phyloP scores from a whole-genome alignment of 768 basidiomycete species.

The Gymnopilus junonius region DNA sequence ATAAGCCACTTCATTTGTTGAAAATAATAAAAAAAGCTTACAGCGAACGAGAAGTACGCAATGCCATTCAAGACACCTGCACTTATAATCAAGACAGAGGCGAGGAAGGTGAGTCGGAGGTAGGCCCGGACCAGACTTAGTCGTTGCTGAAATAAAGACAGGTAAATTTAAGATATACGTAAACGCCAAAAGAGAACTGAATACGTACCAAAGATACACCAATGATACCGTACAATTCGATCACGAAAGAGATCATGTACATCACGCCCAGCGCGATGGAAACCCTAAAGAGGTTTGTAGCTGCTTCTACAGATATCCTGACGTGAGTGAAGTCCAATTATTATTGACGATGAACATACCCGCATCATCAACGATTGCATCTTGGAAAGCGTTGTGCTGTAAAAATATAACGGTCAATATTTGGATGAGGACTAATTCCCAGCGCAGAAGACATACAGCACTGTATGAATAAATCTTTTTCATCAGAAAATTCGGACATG shows the following conservation, averaged over 20 bases:
- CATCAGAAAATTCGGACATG: background rate
- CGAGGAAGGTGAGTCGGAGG: slow-evolving; percentile 37
- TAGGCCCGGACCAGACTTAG: slow-evolving; percentile 31
- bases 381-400: slow-evolving; percentile 40
- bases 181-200: background rate
- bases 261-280: slow-evolving; percentile 44
- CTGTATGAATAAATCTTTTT: slow-evolving; percentile 16
- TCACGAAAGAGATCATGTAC: slow-evolving; percentile 34
- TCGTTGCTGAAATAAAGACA: slow-evolving; percentile 31
- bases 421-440: background rate
- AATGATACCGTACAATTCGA: slow-evolving; percentile 37
- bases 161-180: slow-evolving; percentile 5
- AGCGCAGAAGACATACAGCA: slow-evolving; percentile 22
- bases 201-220: slow-evolving; percentile 30
- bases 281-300: slow-evolving; percentile 33
- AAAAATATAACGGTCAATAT: background rate
- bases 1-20: background rate
- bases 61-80: slow-evolving; percentile 40
- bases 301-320: slow-evolving; percentile 21
- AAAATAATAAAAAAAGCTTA: slow-evolving; percentile 24
- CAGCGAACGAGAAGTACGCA: slow-evolving; percentile 43
- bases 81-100: slow-evolving; percentile 38
- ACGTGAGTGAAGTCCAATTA: background rate
- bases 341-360: slow-evolving; percentile 17
- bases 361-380: slow-evolving; percentile 37